Conservation (phyloP, 2,329 filamentous ascomycete genomes). For the Fonsecaea erecta region DNA sequence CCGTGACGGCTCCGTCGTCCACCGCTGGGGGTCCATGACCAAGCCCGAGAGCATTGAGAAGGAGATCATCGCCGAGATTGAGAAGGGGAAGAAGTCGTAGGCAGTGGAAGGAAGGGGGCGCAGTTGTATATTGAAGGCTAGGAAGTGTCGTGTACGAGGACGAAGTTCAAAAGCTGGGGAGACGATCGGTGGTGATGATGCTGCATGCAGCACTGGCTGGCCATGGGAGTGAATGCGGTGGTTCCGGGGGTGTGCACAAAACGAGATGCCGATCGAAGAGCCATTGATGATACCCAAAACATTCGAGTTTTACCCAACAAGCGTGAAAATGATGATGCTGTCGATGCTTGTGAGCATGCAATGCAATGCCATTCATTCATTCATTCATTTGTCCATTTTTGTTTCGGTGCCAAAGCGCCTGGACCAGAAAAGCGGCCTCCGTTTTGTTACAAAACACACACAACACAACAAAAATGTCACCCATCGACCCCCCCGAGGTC, state of each 20-base stretch:
- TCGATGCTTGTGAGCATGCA: not conserved
- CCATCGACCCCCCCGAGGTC: too few species aligned
- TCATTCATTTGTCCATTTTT: not conserved
- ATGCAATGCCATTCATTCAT: conserved; percentile 1
- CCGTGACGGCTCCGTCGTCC: conserved; percentile 81
- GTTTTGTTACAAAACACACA: not conserved
- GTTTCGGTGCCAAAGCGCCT: not conserved
- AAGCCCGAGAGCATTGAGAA: conserved; percentile 82
- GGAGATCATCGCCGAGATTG: conserved; percentile 74
- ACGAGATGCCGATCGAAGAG: not conserved
- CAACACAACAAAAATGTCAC: not conserved
- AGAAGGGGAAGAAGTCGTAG: conserved; percentile 51
- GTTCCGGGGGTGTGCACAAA: not conserved
- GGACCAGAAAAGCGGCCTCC: too few species aligned
- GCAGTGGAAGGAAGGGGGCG: too few species aligned
- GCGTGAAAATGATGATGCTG: not conserved
- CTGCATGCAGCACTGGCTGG: not conserved
- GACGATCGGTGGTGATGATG: not conserved
- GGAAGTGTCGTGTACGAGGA: not conserved
- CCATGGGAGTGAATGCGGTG: not conserved
- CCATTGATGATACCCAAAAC: not conserved
- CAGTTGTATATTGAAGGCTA: too few species aligned
- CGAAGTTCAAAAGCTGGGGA: not conserved
- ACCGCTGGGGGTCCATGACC: conserved; percentile 83
- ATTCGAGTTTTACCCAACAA: not conserved